These are phyloP conservation scores for Paulownia fortunei DNA, from an alignment of 257 asterid species.

Conservation along the genomic window DNA sequence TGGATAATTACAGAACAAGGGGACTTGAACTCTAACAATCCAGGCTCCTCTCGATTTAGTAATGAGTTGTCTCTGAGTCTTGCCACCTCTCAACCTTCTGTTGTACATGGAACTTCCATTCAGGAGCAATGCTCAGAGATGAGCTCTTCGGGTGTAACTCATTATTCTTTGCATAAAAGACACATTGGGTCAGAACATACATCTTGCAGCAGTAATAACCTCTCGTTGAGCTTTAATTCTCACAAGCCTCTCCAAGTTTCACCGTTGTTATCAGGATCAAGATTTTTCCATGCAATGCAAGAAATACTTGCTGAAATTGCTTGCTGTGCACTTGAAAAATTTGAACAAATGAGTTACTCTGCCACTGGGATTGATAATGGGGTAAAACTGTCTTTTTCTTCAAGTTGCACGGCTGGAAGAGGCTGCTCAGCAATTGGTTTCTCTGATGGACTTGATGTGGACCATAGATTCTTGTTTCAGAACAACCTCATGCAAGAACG, in stretches of 20 bases:
- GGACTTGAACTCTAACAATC: constrained; percentile 33
- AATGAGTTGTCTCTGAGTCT: constrained; percentile 77
- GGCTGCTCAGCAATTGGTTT: constrained; percentile 25
- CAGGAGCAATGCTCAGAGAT: constrained; percentile 63
- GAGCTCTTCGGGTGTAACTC: too few relatives aligned
- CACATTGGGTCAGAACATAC: too few relatives aligned
- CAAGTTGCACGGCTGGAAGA: too few relatives aligned
- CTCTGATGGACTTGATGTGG: constrained; percentile 26
- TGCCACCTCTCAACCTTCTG: constrained; percentile 55
- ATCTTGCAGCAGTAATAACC: constrained; percentile 54
- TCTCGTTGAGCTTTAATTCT: constrained; percentile 50
- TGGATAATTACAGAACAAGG: constrained; percentile 48
- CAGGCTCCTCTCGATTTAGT: too few relatives aligned
- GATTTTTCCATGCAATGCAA: constrained; percentile 67
- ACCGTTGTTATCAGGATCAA: too few relatives aligned
- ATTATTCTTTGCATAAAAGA: too few relatives aligned
- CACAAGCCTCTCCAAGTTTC: too few relatives aligned
- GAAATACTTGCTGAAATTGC: constrained; percentile 80
- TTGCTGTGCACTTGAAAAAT: constrained; percentile 51
- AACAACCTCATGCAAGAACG: constrained; percentile 27
- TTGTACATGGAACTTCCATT: too few relatives aligned
- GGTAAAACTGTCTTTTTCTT: too few relatives aligned
- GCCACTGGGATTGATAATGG: constrained; percentile 30
- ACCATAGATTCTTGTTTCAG: constrained; percentile 19
- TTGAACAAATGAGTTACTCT: constrained; percentile 31